phyloP scores from a whole-genome alignment of 2,329 filamentous ascomycete genomes.

The Botrytis medusae region DNA sequence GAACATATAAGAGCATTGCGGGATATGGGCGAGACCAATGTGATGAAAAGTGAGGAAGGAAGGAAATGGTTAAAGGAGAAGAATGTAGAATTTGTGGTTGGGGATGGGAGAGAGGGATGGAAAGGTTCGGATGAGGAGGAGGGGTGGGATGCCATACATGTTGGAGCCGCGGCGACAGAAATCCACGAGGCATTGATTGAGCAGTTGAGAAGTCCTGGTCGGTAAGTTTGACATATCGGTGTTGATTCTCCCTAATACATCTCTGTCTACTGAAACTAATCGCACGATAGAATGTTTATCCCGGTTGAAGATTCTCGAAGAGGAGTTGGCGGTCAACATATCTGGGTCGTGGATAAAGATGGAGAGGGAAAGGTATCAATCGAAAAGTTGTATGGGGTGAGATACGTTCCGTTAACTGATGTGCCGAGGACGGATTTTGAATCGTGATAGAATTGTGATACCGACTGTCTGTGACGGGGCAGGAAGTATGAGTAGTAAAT shows the following conservation, averaged over 20 bases:
- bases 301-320: conserved; percentile 60
- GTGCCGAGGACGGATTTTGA: conserved; percentile 47
- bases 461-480: too few relatives aligned
- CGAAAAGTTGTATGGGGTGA: conserved; percentile 66
- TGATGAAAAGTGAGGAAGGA: conserved; percentile 62
- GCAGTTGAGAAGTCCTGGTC: conserved; percentile 76
- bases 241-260: neutral
- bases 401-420: conserved; percentile 77
- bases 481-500: neutral
- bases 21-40: conserved; percentile 63
- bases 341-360: conserved; percentile 75
- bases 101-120: conserved; percentile 71
- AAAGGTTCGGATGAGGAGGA: conserved; percentile 45
- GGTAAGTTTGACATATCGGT: conserved; percentile 42
- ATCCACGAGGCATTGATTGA: conserved; percentile 71
- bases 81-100: conserved; percentile 69
- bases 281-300: conserved; percentile 63
- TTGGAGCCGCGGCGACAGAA: conserved; percentile 78
- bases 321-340: conserved; percentile 44
- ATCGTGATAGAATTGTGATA: neutral
- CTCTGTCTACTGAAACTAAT: neutral
- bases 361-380: conserved; percentile 58
- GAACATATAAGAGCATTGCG: conserved; percentile 69
- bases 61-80: conserved; percentile 59
- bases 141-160: conserved; percentile 91